phyloP scores from a whole-genome alignment of 805 yeast genomes.

The Metschnikowia cerradonensis region DNA sequence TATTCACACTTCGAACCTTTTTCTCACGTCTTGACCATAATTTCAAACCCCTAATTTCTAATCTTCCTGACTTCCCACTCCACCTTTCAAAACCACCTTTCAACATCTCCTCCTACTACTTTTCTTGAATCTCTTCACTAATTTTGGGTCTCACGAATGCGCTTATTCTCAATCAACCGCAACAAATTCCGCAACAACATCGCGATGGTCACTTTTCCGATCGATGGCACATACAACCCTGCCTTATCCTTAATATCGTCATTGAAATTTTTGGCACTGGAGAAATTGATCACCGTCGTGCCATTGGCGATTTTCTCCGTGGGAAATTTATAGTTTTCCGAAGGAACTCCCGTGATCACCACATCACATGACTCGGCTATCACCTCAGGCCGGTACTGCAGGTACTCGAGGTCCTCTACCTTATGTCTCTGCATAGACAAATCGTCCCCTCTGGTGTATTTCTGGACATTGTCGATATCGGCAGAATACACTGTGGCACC shows the following conservation, averaged over 20 bases:
- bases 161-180: slow-evolving; percentile 69
- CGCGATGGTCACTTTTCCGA: slow-evolving; percentile 94
- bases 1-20: too few relatives aligned
- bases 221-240: slow-evolving; percentile 88
- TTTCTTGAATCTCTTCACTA: not conserved
- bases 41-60: too few relatives aligned
- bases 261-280: slow-evolving; percentile 82
- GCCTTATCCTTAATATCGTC: slow-evolving; percentile 82
- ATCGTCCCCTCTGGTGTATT: slow-evolving; percentile 92
- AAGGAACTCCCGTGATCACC: slow-evolving; percentile 93
- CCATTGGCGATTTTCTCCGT: slow-evolving; percentile 77
- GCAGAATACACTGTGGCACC: slow-evolving; percentile 95
- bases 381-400: slow-evolving; percentile 50
- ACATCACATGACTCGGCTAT: slow-evolving; percentile 80
- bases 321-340: slow-evolving; percentile 79
- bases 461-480: slow-evolving; percentile 82
- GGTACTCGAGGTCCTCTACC: slow-evolving; percentile 54
- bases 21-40: too few relatives aligned
- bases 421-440: slow-evolving; percentile 76
- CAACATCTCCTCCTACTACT: too few relatives aligned
- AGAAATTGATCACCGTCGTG: slow-evolving; percentile 84
- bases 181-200: slow-evolving; percentile 89
- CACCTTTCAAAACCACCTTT: too few relatives aligned
- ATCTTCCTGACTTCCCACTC: too few relatives aligned
- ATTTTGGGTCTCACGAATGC: too few relatives aligned